Base-by-base conservation (phyloP, 495 filamentous ascomycete species). In the Penicillium samsonianum region DNA sequence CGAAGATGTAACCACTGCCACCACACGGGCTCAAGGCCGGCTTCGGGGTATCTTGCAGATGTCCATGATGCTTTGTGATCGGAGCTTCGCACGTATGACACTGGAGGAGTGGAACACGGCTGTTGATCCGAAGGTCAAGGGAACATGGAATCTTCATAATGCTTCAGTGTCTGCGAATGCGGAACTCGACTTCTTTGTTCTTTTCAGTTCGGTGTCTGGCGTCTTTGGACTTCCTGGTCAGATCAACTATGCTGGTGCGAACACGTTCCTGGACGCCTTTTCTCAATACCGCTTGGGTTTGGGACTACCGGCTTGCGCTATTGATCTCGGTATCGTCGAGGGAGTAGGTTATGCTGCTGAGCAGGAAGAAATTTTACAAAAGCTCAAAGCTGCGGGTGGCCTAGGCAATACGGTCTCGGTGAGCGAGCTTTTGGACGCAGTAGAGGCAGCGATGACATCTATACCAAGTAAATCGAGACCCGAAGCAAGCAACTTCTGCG, bases 111-210 rank as follows among this genome's bases (percentile, higher is more conserved):
- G 77, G 71, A 61, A 59, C 0, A 58, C 58, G 0, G 66, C 70
- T 0, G 56, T 77, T 0, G 55, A 55, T 2, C 73, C 78, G 26
- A 83, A 83, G 61, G 69, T 78, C 4, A 35, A 71, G 2, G 81
- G 80, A 1, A 74, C 78, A 0, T 78, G 71, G 74, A 80, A 87
- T 65, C 78, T 88, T 30, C 83, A 88, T 67, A 69, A 81, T 38
- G 66, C 72, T n/a, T 37, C 48, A 1, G 30, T 52, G 4, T 70
- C 84, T 14, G 23, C 20, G 5, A n/a, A 45, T 0, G 19, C 44
- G 4, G 57, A 66, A 1, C 67, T 81, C 5, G 79, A 81, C 59
- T 84, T 84, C 67, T 84, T 84, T 67, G 45, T 78, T 26, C 57
- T 82, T 28, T 67, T 75, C 42, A 72, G 70, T 14, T 77, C 74